Conservation (phyloP, 2,329 filamentous ascomycete genomes). For the Aspergillus caelatus region DNA sequence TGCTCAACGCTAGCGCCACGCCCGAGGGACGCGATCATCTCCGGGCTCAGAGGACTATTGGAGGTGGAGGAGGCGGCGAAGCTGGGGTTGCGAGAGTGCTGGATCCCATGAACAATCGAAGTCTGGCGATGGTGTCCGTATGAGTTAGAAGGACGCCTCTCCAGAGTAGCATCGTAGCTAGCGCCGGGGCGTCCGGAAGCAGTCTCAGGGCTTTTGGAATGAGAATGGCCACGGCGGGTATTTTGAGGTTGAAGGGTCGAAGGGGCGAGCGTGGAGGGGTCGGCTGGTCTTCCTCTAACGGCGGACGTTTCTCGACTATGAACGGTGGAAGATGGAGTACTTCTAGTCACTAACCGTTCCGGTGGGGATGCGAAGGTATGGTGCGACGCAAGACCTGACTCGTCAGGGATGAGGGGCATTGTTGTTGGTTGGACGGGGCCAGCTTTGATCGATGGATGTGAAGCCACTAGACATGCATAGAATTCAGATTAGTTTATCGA, state of each 20-base stretch:
- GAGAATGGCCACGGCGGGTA: slow-evolving; percentile 42
- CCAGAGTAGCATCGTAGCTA: slow-evolving; percentile 42
- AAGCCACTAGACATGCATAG: slow-evolving; percentile 34
- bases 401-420: slow-evolving; percentile 46
- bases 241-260: slow-evolving; percentile 40
- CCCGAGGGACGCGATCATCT: slow-evolving; percentile 74
- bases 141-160: slow-evolving; percentile 50
- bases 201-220: slow-evolving; percentile 47
- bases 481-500: slow-evolving; percentile 12
- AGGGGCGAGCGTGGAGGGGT: slow-evolving; percentile 37
- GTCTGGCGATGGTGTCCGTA: slow-evolving; percentile 95
- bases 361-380: slow-evolving; percentile 40
- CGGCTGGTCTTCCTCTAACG: slow-evolving; percentile 45
- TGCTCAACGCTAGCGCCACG: slow-evolving; percentile 56
- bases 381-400: slow-evolving; percentile 40
- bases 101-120: slow-evolving; percentile 92
- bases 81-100: slow-evolving; percentile 89
- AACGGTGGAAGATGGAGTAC: slow-evolving; percentile 39
- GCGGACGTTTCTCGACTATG: slow-evolving; percentile 49
- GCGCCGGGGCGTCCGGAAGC: slow-evolving; percentile 35
- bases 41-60: slow-evolving; percentile 81
- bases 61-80: slow-evolving; percentile 66
- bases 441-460: slow-evolving; percentile 41
- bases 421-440: slow-evolving; percentile 40
- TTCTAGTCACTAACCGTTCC: slow-evolving; percentile 41